Evolutionary conservation across 2,329 filamentous ascomycete species (phyloP).

Genomic region (Fragosphaeria purpurea): DNA sequence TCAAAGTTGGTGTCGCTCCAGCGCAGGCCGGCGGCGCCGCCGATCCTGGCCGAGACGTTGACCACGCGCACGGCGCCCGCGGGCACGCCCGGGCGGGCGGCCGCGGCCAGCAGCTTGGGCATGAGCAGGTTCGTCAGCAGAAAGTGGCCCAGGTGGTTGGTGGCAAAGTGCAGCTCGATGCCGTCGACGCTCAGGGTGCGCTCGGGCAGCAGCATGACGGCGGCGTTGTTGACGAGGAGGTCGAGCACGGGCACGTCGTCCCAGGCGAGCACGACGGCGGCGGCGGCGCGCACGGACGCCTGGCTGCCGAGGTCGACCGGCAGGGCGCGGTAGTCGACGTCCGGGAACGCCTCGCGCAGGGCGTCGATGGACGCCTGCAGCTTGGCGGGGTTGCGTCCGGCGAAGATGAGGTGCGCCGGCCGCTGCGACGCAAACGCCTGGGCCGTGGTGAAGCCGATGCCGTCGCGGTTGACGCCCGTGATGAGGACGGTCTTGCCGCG

Average conservation of each 20-base stretch:
- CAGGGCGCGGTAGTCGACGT: constrained; percentile 21
- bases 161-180: constrained; percentile 33
- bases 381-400: constrained; percentile 10
- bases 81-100: constrained; percentile 10
- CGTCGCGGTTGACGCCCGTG: constrained; percentile 25
- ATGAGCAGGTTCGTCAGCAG: constrained; percentile 37
- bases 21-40: constrained; percentile 22
- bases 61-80: constrained; percentile 26
- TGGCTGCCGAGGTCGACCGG: constrained; percentile 28
- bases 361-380: constrained; percentile 24
- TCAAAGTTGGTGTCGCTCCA: constrained; percentile 31
- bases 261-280: constrained; percentile 23
- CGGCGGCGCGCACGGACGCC: constrained; percentile 25
- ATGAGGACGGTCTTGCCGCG: constrained; percentile 26
- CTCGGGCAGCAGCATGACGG: constrained; percentile 24
- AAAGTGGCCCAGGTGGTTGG: constrained; percentile 41
- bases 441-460: constrained; percentile 20
- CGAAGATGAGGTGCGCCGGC: constrained; percentile 5
- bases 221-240: constrained; percentile 32
- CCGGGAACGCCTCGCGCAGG: constrained; percentile 14
- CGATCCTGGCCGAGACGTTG: constrained; percentile 21
- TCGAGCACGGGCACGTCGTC: constrained; percentile 19
- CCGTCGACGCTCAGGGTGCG: constrained; percentile 29
- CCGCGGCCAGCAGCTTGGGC: constrained; percentile 28
- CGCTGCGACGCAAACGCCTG: constrained; percentile 21